Conservation (phyloP, 306 rosid genomes). For the Casuarina glauca region DNA sequence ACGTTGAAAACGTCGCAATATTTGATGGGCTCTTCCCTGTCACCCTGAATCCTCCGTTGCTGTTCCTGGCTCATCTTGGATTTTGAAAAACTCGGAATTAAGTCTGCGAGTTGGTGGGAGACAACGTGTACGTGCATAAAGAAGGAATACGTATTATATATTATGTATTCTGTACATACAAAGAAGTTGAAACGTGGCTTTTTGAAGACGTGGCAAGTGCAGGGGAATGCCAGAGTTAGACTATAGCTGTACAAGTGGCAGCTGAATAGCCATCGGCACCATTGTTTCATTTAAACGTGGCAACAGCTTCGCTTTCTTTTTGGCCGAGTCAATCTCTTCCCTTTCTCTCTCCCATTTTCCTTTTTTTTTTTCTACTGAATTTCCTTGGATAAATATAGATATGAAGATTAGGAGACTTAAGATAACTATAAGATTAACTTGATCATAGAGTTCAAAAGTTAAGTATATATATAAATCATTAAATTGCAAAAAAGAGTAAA, state of each 20-base stretch:
- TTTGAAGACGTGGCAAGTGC: slow-evolving; percentile 11
- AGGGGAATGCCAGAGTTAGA: neutral
- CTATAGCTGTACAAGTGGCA: neutral
- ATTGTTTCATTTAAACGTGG: slow-evolving; percentile 8
- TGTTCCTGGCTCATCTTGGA: slow-evolving; percentile 62
- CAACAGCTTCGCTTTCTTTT: neutral
- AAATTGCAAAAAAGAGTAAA: too few species aligned
- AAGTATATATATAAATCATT: too few species aligned
- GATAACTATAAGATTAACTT: too few species aligned
- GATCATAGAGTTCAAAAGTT: too few species aligned
- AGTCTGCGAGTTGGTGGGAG: neutral
- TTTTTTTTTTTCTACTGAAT: neutral
- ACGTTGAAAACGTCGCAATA: slow-evolving; percentile 67
- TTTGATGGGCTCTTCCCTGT: slow-evolving; percentile 43
- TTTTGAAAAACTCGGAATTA: neutral
- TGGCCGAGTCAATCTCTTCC: neutral
- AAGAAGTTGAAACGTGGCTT: neutral
- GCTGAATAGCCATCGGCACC: neutral
- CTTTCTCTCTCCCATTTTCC: neutral
- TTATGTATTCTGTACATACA: neutral
- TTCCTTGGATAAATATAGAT: too few species aligned
- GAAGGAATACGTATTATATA: too few species aligned
- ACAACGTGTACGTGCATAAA: too few species aligned
- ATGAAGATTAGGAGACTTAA: too few species aligned
- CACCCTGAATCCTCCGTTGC: slow-evolving; percentile 32